These are phyloP conservation scores for Blastocystis sp. DNA, from an alignment of 352 stramenopile species.

Conservation along the genomic window DNA sequence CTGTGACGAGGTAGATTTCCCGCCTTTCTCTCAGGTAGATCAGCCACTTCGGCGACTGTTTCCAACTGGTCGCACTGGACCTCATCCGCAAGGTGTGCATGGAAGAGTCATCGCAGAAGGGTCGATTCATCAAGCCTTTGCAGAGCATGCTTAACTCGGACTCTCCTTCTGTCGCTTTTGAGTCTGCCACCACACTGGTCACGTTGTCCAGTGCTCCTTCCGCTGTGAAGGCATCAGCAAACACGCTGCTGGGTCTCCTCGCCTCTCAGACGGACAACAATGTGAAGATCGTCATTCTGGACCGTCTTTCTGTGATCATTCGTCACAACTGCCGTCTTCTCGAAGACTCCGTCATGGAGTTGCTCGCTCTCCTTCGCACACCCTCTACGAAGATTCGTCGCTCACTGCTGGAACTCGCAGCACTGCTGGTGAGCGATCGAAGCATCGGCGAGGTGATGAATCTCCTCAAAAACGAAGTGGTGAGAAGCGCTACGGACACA, in stretches of 20 bases:
- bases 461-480: slow-evolving; percentile 77
- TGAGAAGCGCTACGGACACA: slow-evolving; percentile 71
- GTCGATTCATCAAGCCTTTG: slow-evolving; percentile 95
- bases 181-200: slow-evolving; percentile 96
- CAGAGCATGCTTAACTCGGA: slow-evolving; percentile 89
- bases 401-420: slow-evolving; percentile 94
- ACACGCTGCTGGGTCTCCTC: slow-evolving; percentile 92
- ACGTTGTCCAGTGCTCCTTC: slow-evolving; percentile 93
- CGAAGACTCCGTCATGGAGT: slow-evolving; percentile 98
- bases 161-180: slow-evolving; percentile 81
- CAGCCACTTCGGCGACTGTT: slow-evolving; percentile 88
- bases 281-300: slow-evolving; percentile 98
- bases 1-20: slow-evolving; percentile 16
- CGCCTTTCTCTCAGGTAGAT: slow-evolving; percentile 69
- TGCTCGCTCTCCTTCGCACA: slow-evolving; percentile 88
- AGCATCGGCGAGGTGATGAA: slow-evolving; percentile 88
- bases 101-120: slow-evolving; percentile 91
- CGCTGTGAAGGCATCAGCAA: slow-evolving; percentile 87
- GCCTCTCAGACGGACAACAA: slow-evolving; percentile 99
- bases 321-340: slow-evolving; percentile 83
- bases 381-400: slow-evolving; percentile 91
- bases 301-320: slow-evolving; percentile 90
- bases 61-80: slow-evolving; percentile 96
- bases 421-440: slow-evolving; percentile 88
- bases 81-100: slow-evolving; percentile 95